These are phyloP conservation scores for Durusdinium trenchii DNA, from an alignment of 73 alveolate species.

Conservation along the genomic window DNA sequence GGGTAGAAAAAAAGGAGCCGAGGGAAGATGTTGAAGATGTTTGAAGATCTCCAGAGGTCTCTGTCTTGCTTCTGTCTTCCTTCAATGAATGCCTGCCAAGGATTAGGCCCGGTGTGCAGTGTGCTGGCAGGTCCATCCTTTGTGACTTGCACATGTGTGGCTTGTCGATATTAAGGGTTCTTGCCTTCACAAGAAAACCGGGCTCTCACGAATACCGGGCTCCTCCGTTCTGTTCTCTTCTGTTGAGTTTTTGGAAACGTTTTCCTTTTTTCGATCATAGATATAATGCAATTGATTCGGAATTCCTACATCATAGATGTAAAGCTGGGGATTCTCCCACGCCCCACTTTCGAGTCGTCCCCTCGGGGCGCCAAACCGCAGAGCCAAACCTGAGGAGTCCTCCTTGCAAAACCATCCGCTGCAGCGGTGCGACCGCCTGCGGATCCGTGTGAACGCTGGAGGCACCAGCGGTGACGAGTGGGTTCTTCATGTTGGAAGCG, in stretches of 20 bases:
- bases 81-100: not conserved
- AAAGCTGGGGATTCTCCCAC: too few relatives aligned
- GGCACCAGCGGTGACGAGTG: not conserved
- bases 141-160: conserved; percentile 50
- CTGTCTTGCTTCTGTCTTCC: too few relatives aligned
- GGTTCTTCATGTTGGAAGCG: not conserved
- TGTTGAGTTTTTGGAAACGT: too few relatives aligned
- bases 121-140: conserved; percentile 74
- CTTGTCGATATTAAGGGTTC: not conserved
- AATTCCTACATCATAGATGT: too few relatives aligned
- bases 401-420: conserved; percentile 2
- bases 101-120: conserved; percentile 21
- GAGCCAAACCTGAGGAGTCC: conserved; percentile 52
- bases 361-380: not conserved
- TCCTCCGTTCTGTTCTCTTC: too few relatives aligned
- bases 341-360: not conserved
- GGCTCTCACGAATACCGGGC: too few relatives aligned
- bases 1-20: too few relatives aligned
- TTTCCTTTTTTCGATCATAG: too few relatives aligned
- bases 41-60: too few relatives aligned
- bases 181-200: too few relatives aligned
- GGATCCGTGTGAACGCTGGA: conserved; percentile 64
- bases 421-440: conserved; percentile 37
- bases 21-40: too few relatives aligned
- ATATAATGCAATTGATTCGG: too few relatives aligned